Conservation (phyloP, 768 basidiomycete genomes). For the Leccinum rimulosum region DNA sequence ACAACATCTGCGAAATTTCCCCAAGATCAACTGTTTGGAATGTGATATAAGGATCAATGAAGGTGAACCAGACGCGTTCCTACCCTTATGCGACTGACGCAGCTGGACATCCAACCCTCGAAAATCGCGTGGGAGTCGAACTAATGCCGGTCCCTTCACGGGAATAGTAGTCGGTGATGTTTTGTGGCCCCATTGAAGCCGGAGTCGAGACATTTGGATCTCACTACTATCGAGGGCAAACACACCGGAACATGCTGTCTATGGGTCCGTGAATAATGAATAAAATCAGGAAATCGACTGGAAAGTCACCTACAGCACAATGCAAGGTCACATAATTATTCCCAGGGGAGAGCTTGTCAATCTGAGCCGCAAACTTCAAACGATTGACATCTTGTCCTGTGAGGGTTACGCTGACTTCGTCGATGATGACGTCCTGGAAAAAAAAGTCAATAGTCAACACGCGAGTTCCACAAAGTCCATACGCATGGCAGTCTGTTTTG, state of each 20-base stretch:
- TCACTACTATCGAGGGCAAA: conserved; percentile 69
- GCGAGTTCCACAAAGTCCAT: conserved; percentile 28
- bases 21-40: conserved; percentile 61
- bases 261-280: conserved; percentile 1
- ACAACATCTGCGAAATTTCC: conserved; percentile 48
- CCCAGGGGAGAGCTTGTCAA: conserved; percentile 53
- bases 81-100: conserved; percentile 48
- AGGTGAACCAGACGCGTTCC: conserved; percentile 16
- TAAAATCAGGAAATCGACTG: neutral
- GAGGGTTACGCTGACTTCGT: conserved; percentile 61
- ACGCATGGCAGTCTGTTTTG: conserved; percentile 77
- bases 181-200: conserved; percentile 63
- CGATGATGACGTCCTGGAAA: conserved; percentile 55
- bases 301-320: conserved; percentile 60
- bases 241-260: conserved; percentile 67
- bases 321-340: conserved; percentile 54
- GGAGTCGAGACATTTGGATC: conserved; percentile 59
- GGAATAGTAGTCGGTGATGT: conserved; percentile 18
- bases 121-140: conserved; percentile 63
- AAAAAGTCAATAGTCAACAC: conserved; percentile 10
- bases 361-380: conserved; percentile 50
- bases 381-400: conserved; percentile 61
- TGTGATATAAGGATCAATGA: conserved; percentile 3
- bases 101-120: conserved; percentile 63
- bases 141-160: conserved; percentile 36